phyloP scores from a whole-genome alignment of 768 basidiomycete species.

The Agaricus sinodeliciosus region DNA sequence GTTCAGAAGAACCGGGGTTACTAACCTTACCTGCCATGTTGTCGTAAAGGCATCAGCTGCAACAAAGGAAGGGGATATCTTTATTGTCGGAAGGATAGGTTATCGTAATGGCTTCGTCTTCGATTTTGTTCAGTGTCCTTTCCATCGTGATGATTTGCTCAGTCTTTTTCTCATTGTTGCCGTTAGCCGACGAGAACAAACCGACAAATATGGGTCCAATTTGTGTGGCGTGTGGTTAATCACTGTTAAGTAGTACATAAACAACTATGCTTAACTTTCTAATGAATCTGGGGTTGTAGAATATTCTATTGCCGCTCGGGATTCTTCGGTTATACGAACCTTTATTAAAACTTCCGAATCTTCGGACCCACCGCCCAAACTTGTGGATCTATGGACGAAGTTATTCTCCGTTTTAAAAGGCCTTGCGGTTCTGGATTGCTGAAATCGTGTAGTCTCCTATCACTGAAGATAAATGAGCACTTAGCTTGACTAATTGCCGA shows the following conservation, averaged over 20 bases:
- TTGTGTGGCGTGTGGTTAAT: neutral
- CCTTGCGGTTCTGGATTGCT: no score
- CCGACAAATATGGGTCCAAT: neutral
- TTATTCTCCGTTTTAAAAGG: no score
- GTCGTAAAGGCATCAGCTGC: neutral
- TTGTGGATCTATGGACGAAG: no score
- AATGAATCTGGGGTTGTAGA: no score
- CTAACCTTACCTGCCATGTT: neutral
- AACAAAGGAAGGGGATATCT: neutral
- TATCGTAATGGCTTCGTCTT: neutral
- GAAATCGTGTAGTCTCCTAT: no score
- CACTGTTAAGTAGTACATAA: neutral
- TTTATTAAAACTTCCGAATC: no score
- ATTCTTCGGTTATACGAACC: no score
- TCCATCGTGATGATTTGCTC: neutral
- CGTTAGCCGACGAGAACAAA: neutral
- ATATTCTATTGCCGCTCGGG: no score
- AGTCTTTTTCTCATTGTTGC: neutral
- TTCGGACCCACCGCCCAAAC: no score
- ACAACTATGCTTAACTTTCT: no score
- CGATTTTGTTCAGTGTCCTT: neutral
- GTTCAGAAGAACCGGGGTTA: neutral
- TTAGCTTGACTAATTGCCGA: slow-evolving; percentile 1
- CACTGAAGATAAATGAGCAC: neutral
- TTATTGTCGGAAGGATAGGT: neutral